Conservation (phyloP, 2,329 filamentous ascomycete species). For the Acrodontium crateriforme region DNA sequence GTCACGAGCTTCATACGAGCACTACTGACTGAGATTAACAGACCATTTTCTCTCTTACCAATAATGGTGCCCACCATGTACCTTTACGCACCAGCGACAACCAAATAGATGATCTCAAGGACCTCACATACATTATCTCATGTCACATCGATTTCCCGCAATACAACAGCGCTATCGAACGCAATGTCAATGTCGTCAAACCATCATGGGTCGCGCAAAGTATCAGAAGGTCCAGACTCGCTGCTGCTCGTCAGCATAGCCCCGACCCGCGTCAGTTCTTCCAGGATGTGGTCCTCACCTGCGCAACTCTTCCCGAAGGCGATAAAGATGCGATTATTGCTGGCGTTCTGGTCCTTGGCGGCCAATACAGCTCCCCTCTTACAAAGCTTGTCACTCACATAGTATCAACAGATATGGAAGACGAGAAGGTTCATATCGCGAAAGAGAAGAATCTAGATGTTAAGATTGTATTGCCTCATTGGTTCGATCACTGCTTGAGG, state of each 20-base stretch:
- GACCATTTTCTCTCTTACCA: constrained; percentile 33
- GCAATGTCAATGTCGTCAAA: constrained; percentile 73
- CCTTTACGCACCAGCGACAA: constrained; percentile 26
- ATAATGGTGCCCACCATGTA: constrained; percentile 36
- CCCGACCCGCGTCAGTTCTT: constrained; percentile 88
- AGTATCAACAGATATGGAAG: constrained; percentile 63
- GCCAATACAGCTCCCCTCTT: constrained; percentile 59
- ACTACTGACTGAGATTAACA: too few relatives aligned
- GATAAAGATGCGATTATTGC: constrained; percentile 90
- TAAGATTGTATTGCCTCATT: constrained; percentile 86
- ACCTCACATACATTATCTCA: constrained; percentile 53
- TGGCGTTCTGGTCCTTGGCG: constrained; percentile 78
- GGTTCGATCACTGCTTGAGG: constrained; percentile 95
- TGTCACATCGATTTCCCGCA: constrained; percentile 84
- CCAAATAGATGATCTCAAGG: constrained; percentile 20
- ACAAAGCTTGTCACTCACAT: constrained; percentile 74
- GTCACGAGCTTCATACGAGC: too few relatives aligned
- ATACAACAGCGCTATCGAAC: constrained; percentile 58
- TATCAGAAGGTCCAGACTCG: constrained; percentile 53
- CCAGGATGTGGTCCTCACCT: constrained; percentile 68
- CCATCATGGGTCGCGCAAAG: constrained; percentile 67
- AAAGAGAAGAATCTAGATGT: constrained; percentile 51
- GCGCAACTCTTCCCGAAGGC: constrained; percentile 67
- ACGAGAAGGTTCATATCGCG: constrained; percentile 55
- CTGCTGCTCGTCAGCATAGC: constrained; percentile 70